Percentiles rank a stretch among this genome's conserved stretches.
Evolutionary conservation across 2,329 filamentous ascomycete species (phyloP).

Genomic region (Beauveria medogensis): DNA sequence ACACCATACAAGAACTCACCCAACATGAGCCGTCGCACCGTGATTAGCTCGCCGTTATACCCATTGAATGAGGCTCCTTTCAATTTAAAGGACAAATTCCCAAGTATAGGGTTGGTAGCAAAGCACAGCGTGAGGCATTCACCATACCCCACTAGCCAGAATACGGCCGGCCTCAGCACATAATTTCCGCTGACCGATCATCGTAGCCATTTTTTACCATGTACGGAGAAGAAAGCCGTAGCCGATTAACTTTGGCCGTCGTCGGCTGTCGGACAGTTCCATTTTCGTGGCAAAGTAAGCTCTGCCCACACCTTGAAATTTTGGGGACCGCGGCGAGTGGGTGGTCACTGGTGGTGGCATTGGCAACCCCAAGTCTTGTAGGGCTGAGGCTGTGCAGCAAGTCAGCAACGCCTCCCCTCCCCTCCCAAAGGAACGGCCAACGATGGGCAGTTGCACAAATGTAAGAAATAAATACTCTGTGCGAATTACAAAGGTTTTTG

Average conservation of each 20-base stretch:
- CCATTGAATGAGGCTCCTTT: not conserved
- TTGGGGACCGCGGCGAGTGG: not conserved
- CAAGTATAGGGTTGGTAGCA: conserved; percentile 3
- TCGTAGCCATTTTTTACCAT: not conserved
- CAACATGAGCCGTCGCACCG: not conserved
- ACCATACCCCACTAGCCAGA: not conserved
- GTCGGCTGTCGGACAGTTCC: not conserved
- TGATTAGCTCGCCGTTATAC: too few species aligned
- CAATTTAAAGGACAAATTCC: not conserved
- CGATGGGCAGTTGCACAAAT: not conserved
- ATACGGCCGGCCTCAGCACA: not conserved
- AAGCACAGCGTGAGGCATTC: not conserved
- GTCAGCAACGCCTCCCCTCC: not conserved
- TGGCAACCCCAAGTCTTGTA: not conserved
- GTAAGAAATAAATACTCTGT: not conserved
- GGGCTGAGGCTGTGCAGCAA: conserved; percentile 7
- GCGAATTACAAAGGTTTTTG: not conserved
- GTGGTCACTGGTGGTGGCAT: not conserved
- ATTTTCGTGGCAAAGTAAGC: not conserved
- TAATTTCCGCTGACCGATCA: not conserved
- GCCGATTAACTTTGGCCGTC: not conserved
- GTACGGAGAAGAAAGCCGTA: not conserved
- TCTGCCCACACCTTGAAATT: not conserved
- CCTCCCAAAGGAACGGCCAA: not conserved
- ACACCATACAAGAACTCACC: not conserved